phyloP scores from a whole-genome alignment of 257 asterid species.

The Echium plantagineum region DNA sequence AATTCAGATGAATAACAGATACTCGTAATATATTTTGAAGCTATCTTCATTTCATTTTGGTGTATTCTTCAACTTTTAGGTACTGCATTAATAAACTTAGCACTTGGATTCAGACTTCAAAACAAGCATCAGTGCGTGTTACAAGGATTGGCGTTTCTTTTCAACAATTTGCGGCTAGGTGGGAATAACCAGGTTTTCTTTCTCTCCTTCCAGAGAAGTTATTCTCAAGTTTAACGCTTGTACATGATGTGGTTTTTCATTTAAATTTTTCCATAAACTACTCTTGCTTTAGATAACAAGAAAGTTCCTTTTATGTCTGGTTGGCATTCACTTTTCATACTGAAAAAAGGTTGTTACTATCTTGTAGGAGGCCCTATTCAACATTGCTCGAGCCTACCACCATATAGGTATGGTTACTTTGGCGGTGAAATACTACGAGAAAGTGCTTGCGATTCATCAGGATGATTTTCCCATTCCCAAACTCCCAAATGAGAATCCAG shows the following conservation, averaged over 20 bases:
- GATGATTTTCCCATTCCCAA: constrained; percentile 51
- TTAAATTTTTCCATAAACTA: no score
- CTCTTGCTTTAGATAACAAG: not conserved
- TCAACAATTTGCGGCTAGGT: constrained; percentile 41
- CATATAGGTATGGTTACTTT: constrained; percentile 64
- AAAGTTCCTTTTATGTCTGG: not conserved
- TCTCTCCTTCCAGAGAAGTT: not conserved
- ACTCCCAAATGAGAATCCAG: constrained; percentile 50
- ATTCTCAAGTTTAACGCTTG: no score
- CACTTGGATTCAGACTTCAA: constrained; percentile 63
- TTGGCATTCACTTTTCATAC: not conserved
- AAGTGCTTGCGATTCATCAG: constrained; percentile 39
- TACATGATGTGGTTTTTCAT: no score
- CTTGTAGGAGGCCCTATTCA: constrained; percentile 55
- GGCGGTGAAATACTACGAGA: constrained; percentile 56
- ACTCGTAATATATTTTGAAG: not conserved
- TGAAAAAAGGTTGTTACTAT: not conserved
- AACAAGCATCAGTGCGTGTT: constrained; percentile 71
- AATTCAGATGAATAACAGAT: constrained; percentile 1
- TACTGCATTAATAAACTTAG: constrained; percentile 70
- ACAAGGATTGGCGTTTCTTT: constrained; percentile 74
- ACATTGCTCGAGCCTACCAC: constrained; percentile 75
- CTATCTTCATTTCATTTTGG: not conserved
- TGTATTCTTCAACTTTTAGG: constrained; percentile 19
- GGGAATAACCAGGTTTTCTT: constrained; percentile 52